Evolutionary conservation across 1,284 basidiomycete species (phyloP).

Genomic region (Singerocomus inundabilis): DNA sequence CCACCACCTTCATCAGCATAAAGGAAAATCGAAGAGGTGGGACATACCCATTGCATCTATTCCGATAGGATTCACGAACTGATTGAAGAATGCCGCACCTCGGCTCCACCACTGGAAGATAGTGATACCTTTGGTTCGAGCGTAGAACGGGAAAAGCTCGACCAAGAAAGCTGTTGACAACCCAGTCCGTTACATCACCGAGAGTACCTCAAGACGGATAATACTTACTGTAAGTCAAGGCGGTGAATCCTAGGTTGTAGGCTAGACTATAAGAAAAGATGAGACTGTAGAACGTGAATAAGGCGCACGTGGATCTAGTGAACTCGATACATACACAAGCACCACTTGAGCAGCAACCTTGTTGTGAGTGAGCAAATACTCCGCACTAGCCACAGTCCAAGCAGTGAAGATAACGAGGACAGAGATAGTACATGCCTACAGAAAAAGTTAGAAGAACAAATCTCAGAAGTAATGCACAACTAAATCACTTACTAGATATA

Average conservation of each 20-base stretch:
- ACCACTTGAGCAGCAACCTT: too few relatives aligned
- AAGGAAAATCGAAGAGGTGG: too few relatives aligned
- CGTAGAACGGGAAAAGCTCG: slow-evolving; percentile 28
- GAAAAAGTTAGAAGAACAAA: not conserved
- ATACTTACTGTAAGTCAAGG: slow-evolving; percentile 14
- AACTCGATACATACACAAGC: too few relatives aligned
- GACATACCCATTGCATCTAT: too few relatives aligned
- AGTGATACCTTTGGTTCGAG: slow-evolving; percentile 17
- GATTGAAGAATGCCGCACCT: slow-evolving; percentile 9
- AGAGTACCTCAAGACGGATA: not conserved
- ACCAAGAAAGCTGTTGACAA: slow-evolving; percentile 20
- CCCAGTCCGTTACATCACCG: not conserved
- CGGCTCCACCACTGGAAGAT: slow-evolving; percentile 18
- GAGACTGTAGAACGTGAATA: slow-evolving; percentile 8
- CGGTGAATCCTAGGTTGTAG: slow-evolving; percentile 13
- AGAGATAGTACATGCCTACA: too few relatives aligned
- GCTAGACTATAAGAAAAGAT: slow-evolving; percentile 11
- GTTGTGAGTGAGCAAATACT: too few relatives aligned
- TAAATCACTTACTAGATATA: too few relatives aligned
- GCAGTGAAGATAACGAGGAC: too few relatives aligned
- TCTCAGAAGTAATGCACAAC: too few relatives aligned
- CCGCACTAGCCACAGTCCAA: slow-evolving; percentile 6
- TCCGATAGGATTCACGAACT: slow-evolving; percentile 17
- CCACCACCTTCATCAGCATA: too few relatives aligned
- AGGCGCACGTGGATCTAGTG: too few relatives aligned